These are phyloP conservation scores for Beauveria sp. DNA, from an alignment of 2,329 filamentous ascomycete genomes.

Conservation along the genomic window DNA sequence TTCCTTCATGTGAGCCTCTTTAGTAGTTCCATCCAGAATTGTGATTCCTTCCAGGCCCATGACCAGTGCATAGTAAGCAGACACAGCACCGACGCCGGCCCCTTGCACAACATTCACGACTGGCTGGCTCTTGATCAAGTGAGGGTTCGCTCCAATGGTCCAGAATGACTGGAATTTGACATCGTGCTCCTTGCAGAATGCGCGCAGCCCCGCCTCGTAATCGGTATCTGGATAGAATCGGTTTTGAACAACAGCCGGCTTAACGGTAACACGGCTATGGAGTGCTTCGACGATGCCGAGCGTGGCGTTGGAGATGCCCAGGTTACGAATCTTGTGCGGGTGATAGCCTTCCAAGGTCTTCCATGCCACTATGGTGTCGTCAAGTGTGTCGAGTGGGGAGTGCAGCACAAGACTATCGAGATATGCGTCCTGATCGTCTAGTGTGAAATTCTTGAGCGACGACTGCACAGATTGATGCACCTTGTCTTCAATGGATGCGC, in stretches of 20 bases:
- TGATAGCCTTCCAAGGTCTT: slow-evolving; percentile 57
- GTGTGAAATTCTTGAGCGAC: slow-evolving; percentile 57
- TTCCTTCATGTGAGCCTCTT: slow-evolving; percentile 38
- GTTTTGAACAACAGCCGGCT: slow-evolving; percentile 63
- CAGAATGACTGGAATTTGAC: slow-evolving; percentile 48
- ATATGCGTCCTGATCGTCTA: slow-evolving; percentile 34
- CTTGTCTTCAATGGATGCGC: slow-evolving; percentile 52
- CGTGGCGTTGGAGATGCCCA: slow-evolving; percentile 73
- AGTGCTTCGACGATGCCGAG: slow-evolving; percentile 48
- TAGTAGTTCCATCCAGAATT: slow-evolving; percentile 40
- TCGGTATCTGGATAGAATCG: slow-evolving; percentile 55
- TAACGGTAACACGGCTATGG: slow-evolving; percentile 32
- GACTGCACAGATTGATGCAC: slow-evolving; percentile 58
- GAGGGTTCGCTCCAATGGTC: slow-evolving; percentile 42
- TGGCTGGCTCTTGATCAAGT: slow-evolving; percentile 31
- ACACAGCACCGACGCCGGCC: slow-evolving; percentile 28
- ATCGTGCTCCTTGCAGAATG: slow-evolving; percentile 33
- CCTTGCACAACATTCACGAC: slow-evolving; percentile 41
- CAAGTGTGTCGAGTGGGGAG: slow-evolving; percentile 39
- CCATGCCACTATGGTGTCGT: slow-evolving; percentile 58
- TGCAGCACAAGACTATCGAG: slow-evolving; percentile 72
- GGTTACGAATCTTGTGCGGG: slow-evolving; percentile 51
- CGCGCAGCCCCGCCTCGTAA: slow-evolving; percentile 54
- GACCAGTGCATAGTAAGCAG: slow-evolving; percentile 40
- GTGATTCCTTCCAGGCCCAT: slow-evolving; percentile 36